phyloP scores from a whole-genome alignment of 257 asterid species.

The Solanum appendiculatum region DNA sequence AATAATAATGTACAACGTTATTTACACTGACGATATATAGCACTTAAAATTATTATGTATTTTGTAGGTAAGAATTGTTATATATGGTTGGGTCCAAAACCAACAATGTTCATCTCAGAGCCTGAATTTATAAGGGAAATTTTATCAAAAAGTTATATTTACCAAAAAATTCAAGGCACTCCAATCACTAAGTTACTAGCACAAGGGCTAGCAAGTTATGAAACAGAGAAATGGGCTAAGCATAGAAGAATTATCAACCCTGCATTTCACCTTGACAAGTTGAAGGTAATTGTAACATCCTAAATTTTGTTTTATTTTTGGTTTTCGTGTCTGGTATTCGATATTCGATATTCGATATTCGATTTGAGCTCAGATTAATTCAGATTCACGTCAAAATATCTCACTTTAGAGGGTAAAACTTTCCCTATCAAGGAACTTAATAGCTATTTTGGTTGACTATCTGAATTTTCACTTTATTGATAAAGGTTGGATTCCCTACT shows the following conservation, averaged over 20 bases:
- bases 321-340: no score
- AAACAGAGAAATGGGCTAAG: constrained; percentile 30
- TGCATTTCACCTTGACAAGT: constrained; percentile 33
- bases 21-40: neutral
- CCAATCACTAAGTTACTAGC: constrained; percentile 15
- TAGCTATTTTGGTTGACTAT: no score
- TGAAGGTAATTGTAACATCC: constrained; percentile 13
- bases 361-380: no score
- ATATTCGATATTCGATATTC: no score
- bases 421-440: no score
- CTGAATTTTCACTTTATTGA: no score
- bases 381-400: neutral
- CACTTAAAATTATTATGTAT: neutral
- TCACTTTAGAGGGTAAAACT: no score
- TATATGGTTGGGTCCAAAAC: constrained; percentile 34
- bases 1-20: neutral
- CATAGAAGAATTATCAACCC: constrained; percentile 30
- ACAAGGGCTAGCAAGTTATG: constrained; percentile 29
- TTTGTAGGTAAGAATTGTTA: constrained; percentile 19
- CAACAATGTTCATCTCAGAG: constrained; percentile 13
- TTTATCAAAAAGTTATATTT: constrained; percentile 8
- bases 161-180: constrained; percentile 20
- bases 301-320: neutral
- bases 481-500: no score
- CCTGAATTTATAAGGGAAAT: constrained; percentile 31